These are phyloP conservation scores for Ocimum tenuiflorum DNA, from an alignment of 257 asterid genomes.

Conservation along the genomic window DNA sequence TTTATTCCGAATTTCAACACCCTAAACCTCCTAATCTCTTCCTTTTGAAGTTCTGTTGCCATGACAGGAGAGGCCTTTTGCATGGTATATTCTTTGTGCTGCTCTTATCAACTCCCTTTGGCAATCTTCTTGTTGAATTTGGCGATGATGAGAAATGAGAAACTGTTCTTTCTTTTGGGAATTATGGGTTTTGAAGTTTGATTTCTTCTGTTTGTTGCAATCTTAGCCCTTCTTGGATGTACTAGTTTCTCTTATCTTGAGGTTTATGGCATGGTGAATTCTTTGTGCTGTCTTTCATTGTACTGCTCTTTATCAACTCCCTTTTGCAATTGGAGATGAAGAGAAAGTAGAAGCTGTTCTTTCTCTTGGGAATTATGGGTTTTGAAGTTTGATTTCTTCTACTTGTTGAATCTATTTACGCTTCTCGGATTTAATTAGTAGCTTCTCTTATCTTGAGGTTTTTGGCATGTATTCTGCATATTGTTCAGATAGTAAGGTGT, in stretches of 20 bases:
- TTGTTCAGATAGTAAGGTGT: constrained; percentile 4
- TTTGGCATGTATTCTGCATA: constrained; percentile 55
- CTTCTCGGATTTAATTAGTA: neutral
- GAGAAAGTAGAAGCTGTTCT: neutral
- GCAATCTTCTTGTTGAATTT: neutral
- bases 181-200: neutral
- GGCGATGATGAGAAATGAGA: neutral
- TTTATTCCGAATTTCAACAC: constrained; percentile 44
- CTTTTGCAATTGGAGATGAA: neutral
- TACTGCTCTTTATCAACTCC: neutral
- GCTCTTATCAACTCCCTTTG: neutral
- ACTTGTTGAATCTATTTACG: neutral
- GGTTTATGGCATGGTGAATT: constrained; percentile 83
- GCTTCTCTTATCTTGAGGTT: constrained; percentile 29
- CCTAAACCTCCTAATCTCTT: constrained; percentile 75
- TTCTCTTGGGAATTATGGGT: neutral
- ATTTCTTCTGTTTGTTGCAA: neutral
- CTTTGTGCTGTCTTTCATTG: neutral
- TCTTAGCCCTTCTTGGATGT: neutral
- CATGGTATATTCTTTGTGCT: constrained; percentile 47
- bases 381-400: neutral
- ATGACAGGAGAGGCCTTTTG: constrained; percentile 63
- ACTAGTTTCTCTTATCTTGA: neutral
- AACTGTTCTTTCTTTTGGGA: neutral
- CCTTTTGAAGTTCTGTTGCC: constrained; percentile 64